Base-by-base conservation (phyloP, 371 early-diverging fungal species). In the Choanephora cucurbitarum region DNA sequence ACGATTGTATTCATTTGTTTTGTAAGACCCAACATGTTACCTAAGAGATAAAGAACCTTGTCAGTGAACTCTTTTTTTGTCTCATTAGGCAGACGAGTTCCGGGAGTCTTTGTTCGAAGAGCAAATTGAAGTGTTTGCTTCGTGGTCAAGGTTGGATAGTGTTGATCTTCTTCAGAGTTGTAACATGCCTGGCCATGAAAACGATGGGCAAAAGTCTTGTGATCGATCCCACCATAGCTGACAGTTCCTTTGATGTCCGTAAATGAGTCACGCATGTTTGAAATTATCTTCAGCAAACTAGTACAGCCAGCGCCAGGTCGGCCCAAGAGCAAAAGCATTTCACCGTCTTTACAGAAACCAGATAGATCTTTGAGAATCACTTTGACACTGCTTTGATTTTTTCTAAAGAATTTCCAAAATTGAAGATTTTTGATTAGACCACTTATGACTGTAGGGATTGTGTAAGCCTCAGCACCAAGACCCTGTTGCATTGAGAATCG, bases 1-100 rank as follows among this genome's bases (percentile, higher is more conserved):
- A 94, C 90, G 46, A 88, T 74, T 1, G 91, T 88, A 67, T 93
- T 71, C 50, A 85, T 79, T 62, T 86, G 87, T 60, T 86, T 83
- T 33, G 82, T 81, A 19, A 91, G 70, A 31, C 90, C 88, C 24
- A 89, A 75, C 79, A 88, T 83, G 58, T 79, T 76, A 42, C 88
- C 83, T 17, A 86, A 70, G 52, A 78, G 62, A 53, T 80, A 76
- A 8, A 81, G 34, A 28, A 79, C 54, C 44, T 77, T 71, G 21
- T 67, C 44, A 15, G 74, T 68, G 51, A 83, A 83, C 3, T 72
- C 69, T 19, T 58, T 64, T 23, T 59, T 67, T 2, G 65, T 44
- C 55, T 70, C 75, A 21, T 66, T 72, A 3, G 75, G 79, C 10
- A 83, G 49, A 45, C 85, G 80, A 21, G 56, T 76, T 28, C 79